Evolutionary conservation across 495 filamentous ascomycete genomes (phyloP).

Genomic region (Coniosporium apollinis): DNA sequence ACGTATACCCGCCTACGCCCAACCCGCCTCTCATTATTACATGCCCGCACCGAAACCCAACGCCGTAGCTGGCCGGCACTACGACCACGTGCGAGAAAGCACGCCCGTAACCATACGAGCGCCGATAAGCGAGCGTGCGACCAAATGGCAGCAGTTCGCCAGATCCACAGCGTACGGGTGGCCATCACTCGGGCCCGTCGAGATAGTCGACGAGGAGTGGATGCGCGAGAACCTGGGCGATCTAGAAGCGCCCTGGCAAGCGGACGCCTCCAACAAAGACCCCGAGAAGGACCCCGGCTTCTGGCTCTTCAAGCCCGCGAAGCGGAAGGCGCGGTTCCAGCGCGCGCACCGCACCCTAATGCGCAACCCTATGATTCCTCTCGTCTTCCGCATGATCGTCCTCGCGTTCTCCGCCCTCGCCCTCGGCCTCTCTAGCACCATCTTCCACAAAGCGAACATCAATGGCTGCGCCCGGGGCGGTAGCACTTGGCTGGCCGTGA

Average conservation of each 20-base stretch:
- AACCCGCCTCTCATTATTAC: slow-evolving; percentile 11
- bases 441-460: slow-evolving; percentile 41
- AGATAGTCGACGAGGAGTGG: slow-evolving; percentile 40
- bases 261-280: slow-evolving; percentile 34
- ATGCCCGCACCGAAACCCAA: slow-evolving; percentile 11
- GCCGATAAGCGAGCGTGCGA: slow-evolving; percentile 25
- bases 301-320: slow-evolving; percentile 19
- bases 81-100: slow-evolving; percentile 15
- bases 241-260: slow-evolving; percentile 42
- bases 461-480: slow-evolving; percentile 38
- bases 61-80: slow-evolving; percentile 9
- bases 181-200: slow-evolving; percentile 18
- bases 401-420: slow-evolving; percentile 67
- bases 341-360: slow-evolving; percentile 22
- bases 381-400: slow-evolving; percentile 67
- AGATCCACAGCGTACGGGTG: slow-evolving; percentile 31
- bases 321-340: slow-evolving; percentile 35
- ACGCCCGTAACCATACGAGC: slow-evolving; percentile 14
- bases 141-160: slow-evolving; percentile 45
- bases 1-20: slow-evolving; percentile 8
- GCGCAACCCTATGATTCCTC: slow-evolving; percentile 67
- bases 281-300: slow-evolving; percentile 30
- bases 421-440: slow-evolving; percentile 60
- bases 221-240: slow-evolving; percentile 38
- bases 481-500: slow-evolving; percentile 75